Base-by-base conservation (phyloP, 2,329 filamentous ascomycete species). In the Ophiosphaerella korrae region DNA sequence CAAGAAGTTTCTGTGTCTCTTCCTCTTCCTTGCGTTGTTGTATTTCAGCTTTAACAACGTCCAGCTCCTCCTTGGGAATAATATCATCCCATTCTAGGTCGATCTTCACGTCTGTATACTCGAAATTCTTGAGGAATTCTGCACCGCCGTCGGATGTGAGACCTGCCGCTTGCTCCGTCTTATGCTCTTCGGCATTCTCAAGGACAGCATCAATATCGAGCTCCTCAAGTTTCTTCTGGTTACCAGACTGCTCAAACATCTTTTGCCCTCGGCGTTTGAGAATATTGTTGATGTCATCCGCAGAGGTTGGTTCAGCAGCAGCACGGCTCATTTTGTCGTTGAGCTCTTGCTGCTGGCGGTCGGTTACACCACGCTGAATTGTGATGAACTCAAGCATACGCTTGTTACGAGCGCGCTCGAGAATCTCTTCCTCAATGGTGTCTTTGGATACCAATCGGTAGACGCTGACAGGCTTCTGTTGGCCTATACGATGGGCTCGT, bases 11-110 rank as follows among this genome's bases (percentile, higher is more conserved):
- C 23, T 87, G 88, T 1, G 96, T 84, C 59, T 94, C 95, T 40
- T 88, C 86, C 12, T 92, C 90, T 48, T 96, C 86, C 48, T 89
- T 85, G 67, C 89, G 88, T 72, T 88, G 86, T 61, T 95, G 89
- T 66, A 97, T 93, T 43, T 96, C 90, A 0, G 86, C 87, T 72
- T 95, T 96, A 75, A 97, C 89, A 53, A 87, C 87, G 13, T 92
- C 92, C 14, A 99, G 83, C 66, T 96, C 87, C 7, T 96, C 92
- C 52, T 92, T 92, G 0, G 94, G 95, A 62, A 99, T 97, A 64
- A 99, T 99, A 60, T 97, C 89, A 66, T 99, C 94, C 94, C 94
- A 99, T 62, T 95, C 92, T 23, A 97, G 86, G 58, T 97, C 83
- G 53, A 97, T 89, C 76, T 97, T 97, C 74, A 97, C 93, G 73